These are phyloP conservation scores for Haplosporangium sp. DNA, from an alignment of 371 early-diverging fungal species.

Conservation along the genomic window DNA sequence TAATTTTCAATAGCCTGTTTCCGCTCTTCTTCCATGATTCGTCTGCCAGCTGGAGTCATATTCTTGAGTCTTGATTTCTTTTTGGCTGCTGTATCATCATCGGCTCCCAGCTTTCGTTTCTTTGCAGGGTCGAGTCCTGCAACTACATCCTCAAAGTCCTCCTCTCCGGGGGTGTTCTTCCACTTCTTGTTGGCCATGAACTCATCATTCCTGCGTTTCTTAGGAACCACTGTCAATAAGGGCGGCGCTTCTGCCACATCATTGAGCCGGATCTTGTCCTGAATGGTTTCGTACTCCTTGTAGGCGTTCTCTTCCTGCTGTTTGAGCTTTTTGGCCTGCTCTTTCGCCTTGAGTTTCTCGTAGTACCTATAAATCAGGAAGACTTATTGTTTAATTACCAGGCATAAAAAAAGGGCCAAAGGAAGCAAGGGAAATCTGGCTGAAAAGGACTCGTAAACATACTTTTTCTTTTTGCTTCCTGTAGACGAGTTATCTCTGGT, in stretches of 20 bases:
- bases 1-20: slow-evolving; percentile 54
- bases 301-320: slow-evolving; percentile 49
- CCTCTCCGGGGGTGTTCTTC: slow-evolving; percentile 56
- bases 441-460: background rate
- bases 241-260: slow-evolving; percentile 52
- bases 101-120: slow-evolving; percentile 30
- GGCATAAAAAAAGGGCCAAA: background rate
- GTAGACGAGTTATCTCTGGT: slow-evolving; percentile 28
- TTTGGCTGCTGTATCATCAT: slow-evolving; percentile 13
- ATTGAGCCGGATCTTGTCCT: slow-evolving; percentile 43
- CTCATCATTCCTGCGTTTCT: slow-evolving; percentile 53
- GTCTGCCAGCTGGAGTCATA: slow-evolving; percentile 52
- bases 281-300: slow-evolving; percentile 44
- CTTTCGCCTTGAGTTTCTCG: slow-evolving; percentile 53
- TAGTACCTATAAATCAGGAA: slow-evolving; percentile 27
- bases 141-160: slow-evolving; percentile 47
- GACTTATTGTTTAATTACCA: background rate
- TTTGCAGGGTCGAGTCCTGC: slow-evolving; percentile 40
- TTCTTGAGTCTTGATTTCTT: slow-evolving; percentile 41
- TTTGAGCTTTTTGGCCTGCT: slow-evolving; percentile 46
- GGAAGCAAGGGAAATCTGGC: background rate
- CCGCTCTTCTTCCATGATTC: slow-evolving; percentile 54
- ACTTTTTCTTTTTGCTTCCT: slow-evolving; percentile 54
- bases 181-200: slow-evolving; percentile 48
- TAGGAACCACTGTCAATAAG: slow-evolving; percentile 39